phyloP scores from a whole-genome alignment of 306 rosid species.

The Cyclanthera cordifolia region DNA sequence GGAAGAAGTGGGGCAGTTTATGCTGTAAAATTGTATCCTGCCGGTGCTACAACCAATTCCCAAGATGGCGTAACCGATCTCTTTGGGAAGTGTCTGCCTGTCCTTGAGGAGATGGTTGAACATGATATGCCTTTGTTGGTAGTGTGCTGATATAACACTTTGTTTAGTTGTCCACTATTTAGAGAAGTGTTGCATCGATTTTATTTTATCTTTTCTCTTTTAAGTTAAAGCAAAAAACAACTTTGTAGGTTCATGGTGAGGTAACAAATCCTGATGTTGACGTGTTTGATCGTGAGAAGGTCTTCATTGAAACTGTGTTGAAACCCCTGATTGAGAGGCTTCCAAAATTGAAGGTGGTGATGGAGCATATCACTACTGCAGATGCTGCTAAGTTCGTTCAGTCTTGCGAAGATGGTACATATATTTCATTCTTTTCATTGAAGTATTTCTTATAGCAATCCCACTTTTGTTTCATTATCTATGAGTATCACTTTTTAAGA shows the following conservation, averaged over 20 bases:
- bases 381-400: slow-evolving; percentile 68
- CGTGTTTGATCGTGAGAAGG: slow-evolving; percentile 79
- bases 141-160: background rate
- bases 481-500: background rate
- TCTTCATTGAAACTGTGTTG: slow-evolving; percentile 67
- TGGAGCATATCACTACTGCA: slow-evolving; percentile 87
- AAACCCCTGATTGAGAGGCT: slow-evolving; percentile 60
- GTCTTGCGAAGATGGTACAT: slow-evolving; percentile 55
- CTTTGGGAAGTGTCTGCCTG: slow-evolving; percentile 70
- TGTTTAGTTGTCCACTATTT: background rate
- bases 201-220: background rate
- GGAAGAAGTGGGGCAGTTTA: slow-evolving; percentile 59
- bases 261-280: slow-evolving; percentile 64
- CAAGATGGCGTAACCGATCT: slow-evolving; percentile 89
- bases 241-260: slow-evolving; percentile 80
- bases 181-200: background rate
- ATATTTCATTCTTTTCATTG: slow-evolving; percentile 13
- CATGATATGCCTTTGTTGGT: slow-evolving; percentile 74
- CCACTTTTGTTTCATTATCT: background rate
- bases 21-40: slow-evolving; percentile 88
- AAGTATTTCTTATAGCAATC: background rate
- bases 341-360: slow-evolving; percentile 73
- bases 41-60: slow-evolving; percentile 91
- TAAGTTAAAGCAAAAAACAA: background rate
- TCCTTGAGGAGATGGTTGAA: slow-evolving; percentile 72